Base-by-base conservation (phyloP, 176 grass and related monocot species). In the Carex myosuroides region DNA sequence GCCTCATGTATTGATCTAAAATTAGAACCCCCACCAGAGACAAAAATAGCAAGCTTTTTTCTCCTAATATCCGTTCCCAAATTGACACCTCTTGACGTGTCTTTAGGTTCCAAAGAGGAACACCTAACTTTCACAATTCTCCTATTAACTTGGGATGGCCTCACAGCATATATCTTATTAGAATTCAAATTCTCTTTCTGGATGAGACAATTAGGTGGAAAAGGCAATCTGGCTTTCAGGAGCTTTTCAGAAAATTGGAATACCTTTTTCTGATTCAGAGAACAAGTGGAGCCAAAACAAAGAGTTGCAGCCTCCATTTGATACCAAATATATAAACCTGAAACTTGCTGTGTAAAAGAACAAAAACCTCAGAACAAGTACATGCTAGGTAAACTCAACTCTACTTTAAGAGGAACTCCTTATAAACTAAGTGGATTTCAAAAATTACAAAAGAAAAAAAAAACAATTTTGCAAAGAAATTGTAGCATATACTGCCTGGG, bases 21-120 rank as follows among this genome's bases (percentile, higher is more conserved):
- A 54, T 89, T 89, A 68, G 87, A 89, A 55, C 87, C 87, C 60
- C 89, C 89, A 10, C 89, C 85, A 46, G 92, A 94, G 4, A 94
- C 89, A 90, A 94, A 94, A 64, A 94, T 37, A 6, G 87, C 87
- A 21, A 94, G 69, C 39, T 57, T 84, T 77, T 89, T 94, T 57
- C 85, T 91, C 60, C 63, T 75, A 8, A 56, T 20, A 64, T 48
- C 16, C 17, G 7, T 39, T 35, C 64, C 14, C 60, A 24, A 78
- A 83, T 5, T 56, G 1, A 81, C 29, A 11, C 16, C 33, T 60
- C 14, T 55, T 35, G 14, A 81, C 64, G 61, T 64, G 57, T 44
- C 30, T 82, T 64, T 63, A 82, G 79, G 62, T 72, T 81, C 79
- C 35, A 60, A 44, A 21, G 79, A 41, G 1, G 57, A 81, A 46